These are phyloP conservation scores for Waltergamsia citrina DNA, from an alignment of 2,329 filamentous ascomycete genomes.

Conservation along the genomic window DNA sequence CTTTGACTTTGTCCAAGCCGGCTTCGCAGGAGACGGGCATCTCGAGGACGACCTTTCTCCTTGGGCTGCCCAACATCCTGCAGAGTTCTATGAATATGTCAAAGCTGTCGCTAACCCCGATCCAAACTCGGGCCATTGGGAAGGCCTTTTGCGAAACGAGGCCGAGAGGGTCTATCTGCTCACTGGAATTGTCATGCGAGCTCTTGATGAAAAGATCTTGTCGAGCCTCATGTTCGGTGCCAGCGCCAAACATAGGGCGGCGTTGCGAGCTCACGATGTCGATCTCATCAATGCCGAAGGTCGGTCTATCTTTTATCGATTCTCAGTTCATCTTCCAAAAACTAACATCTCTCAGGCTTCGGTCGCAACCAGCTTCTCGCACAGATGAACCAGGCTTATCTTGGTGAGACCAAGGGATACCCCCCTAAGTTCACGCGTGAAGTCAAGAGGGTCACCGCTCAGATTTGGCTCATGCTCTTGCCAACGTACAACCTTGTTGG, in stretches of 20 bases:
- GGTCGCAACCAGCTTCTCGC: conserved; percentile 14
- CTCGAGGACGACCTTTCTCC: conserved; percentile 6
- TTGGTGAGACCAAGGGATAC: conserved; percentile 8
- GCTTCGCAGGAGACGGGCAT: neutral
- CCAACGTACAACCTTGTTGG: conserved; percentile 12
- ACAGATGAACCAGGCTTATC: conserved; percentile 13
- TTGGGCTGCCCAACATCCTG: conserved; percentile 12
- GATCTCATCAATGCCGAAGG: conserved; percentile 14
- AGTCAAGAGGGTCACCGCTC: conserved; percentile 16
- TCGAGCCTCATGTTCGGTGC: conserved; percentile 21
- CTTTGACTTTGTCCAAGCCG: neutral
- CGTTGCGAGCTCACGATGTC: conserved; percentile 12
- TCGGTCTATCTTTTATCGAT: no score
- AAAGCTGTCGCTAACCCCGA: conserved; percentile 17
- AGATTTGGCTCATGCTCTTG: conserved; percentile 13
- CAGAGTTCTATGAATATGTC: conserved; percentile 14
- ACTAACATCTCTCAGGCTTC: conserved; percentile 14
- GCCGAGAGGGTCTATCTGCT: conserved; percentile 14
- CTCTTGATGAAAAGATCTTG: conserved; percentile 16
- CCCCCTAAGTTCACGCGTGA: conserved; percentile 18
- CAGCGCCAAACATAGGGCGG: conserved; percentile 10
- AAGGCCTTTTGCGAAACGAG: conserved; percentile 12
- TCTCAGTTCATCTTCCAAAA: no score
- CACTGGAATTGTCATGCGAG: conserved; percentile 16
- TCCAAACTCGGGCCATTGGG: conserved; percentile 14